These are phyloP conservation scores for Mycena galopus DNA, from an alignment of 768 basidiomycete species.

Conservation along the genomic window DNA sequence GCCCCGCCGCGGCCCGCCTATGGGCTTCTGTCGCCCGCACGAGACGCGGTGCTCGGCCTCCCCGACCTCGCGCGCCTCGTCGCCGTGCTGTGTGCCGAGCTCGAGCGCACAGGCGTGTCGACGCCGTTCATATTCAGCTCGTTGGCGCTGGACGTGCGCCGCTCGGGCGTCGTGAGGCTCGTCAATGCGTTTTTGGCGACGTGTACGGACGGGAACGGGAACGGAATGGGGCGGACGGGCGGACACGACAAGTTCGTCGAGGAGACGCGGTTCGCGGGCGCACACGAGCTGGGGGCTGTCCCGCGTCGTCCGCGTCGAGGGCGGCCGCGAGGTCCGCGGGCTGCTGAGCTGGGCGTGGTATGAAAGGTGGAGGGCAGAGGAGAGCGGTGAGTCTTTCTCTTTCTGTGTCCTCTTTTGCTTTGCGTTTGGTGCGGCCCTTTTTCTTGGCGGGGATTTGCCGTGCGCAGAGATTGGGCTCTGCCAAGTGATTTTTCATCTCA, in stretches of 20 bases:
- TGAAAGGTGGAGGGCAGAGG: constrained; percentile 82
- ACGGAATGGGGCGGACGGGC: constrained; percentile 41
- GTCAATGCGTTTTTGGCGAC: constrained; percentile 86
- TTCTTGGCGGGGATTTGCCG: background rate
- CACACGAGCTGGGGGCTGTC: constrained; percentile 94
- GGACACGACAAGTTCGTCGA: constrained; percentile 77
- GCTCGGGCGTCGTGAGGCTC: constrained; percentile 78
- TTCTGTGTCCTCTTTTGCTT: no score
- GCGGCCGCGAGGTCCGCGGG: constrained; percentile 83
- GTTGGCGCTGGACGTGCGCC: constrained; percentile 87
- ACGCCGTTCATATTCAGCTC: constrained; percentile 94
- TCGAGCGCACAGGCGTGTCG: constrained; percentile 82
- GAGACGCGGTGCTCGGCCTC: constrained; percentile 54
- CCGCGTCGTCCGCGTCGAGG: constrained; percentile 79
- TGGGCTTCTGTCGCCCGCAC: background rate
- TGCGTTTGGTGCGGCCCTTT: no score
- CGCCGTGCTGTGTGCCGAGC: constrained; percentile 76
- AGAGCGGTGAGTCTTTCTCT: constrained; percentile 72
- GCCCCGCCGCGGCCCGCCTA: background rate
- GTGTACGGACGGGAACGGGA: constrained; percentile 51
- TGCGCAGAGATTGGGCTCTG: no score
- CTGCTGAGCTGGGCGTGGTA: constrained; percentile 90
- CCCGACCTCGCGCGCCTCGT: constrained; percentile 80
- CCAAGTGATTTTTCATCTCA: no score
- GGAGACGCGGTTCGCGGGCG: constrained; percentile 86